Evolutionary conservation across 2,329 filamentous ascomycete genomes (phyloP), one percentile per base, ranked within the genome.

Genomic region (Apiospora saccharicola): DNA sequence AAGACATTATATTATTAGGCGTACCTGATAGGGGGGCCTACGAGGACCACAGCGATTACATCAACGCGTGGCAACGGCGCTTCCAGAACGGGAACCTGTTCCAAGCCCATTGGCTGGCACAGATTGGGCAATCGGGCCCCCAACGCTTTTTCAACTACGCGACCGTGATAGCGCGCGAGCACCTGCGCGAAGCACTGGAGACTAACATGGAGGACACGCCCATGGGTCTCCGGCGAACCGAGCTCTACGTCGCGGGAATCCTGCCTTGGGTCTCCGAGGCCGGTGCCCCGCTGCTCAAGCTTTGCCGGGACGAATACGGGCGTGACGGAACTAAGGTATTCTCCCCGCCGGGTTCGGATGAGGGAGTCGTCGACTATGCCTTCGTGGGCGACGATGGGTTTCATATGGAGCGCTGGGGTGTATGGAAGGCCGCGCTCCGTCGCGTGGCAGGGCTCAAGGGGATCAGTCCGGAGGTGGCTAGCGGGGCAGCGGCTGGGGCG

Each of bases 141-240:
- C 64, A 16, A n/a, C 22, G 34, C 24, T 16, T 24, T 2, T 67
- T 44, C 22, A 22, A 22, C 14, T 67, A 67, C 16, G 64, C 64
- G 22, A 67, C 37, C 12, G 37, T 30, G 13, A 16, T 43, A 8
- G 64, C 34, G 64, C 64, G 30, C 13, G 37, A 67, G 41, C 19
- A 68, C 67, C 41, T 68, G 37, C 41, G 67, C 41, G 67, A 68
- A 46, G 67, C 67, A 19, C n/a, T 68, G 19, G 67, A 68, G 41
- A 16, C 24, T 12, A 68, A 13, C 24, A 19, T 10, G 30, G 67
- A 44, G 12, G 67, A 68, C 22, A 41, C 67, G 12, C 26, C 26
- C 22, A 1, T 43, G 41, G 67, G 67, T n/a, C 67, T 8, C 67
- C 41, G 41, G n/a, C 67, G 12, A 6, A 14, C 64, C 37, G 64